A percentile compares a stretch with the other conserved stretches of the same genome.
Evolutionary conservation across 768 basidiomycete genomes (phyloP).

Genomic region (Infundibulicybe gibba): DNA sequence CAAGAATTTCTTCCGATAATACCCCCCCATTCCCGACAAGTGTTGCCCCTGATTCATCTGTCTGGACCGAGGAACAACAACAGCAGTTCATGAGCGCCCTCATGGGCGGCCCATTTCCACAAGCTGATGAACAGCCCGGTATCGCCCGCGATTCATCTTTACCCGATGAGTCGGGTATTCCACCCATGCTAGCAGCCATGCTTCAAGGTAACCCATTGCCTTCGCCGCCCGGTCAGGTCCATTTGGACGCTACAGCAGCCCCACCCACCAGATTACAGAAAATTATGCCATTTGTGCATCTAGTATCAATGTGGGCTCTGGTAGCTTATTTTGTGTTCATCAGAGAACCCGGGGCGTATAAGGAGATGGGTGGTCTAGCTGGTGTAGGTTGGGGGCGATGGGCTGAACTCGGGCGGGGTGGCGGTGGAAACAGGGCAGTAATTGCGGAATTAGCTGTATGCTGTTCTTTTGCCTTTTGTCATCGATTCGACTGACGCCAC

Average conservation of each 20-base stretch:
- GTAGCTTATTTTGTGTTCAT: slow-evolving; percentile 67
- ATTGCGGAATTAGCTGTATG: slow-evolving; percentile 57
- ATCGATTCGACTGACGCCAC: background rate
- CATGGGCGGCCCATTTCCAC: slow-evolving; percentile 30
- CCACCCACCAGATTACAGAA: slow-evolving; percentile 49
- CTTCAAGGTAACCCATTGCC: slow-evolving; percentile 25
- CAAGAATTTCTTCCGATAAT: slow-evolving; percentile 18
- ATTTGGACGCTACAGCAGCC: slow-evolving; percentile 8
- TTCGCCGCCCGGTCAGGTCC: slow-evolving; percentile 15
- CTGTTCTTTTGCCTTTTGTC: slow-evolving; percentile 17
- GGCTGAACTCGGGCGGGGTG: background rate
- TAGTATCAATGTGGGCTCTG: slow-evolving; percentile 60
- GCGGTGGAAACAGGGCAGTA: slow-evolving; percentile 8
- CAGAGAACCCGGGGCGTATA: slow-evolving; percentile 54
- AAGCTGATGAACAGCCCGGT: slow-evolving; percentile 9
- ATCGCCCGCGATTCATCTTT: slow-evolving; percentile 9
- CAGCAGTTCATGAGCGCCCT: slow-evolving; percentile 66
- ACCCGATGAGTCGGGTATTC: slow-evolving; percentile 21
- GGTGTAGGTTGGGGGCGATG: slow-evolving; percentile 43
- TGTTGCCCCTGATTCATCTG: slow-evolving; percentile 51
- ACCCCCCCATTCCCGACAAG: slow-evolving; percentile 13
- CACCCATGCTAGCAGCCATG: slow-evolving; percentile 38
- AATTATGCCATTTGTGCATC: slow-evolving; percentile 61
- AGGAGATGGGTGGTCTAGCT: slow-evolving; percentile 28
- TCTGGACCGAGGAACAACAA: slow-evolving; percentile 70